Conservation (phyloP, 2,329 filamentous ascomycete species). For the Fusarium falciforme region DNA sequence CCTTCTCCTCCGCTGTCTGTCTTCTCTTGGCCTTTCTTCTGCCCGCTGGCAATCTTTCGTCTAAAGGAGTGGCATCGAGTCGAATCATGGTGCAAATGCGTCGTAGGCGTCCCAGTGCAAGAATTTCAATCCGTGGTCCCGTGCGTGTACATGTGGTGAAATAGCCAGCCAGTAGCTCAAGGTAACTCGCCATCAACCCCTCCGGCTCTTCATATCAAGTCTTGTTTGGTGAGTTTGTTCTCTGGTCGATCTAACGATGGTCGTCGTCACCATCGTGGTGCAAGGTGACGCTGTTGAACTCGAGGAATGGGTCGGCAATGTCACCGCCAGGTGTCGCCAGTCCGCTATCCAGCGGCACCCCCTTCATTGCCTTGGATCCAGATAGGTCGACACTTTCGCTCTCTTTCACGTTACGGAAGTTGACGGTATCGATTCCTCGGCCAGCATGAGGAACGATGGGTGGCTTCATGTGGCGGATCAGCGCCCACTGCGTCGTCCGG, state of each 20-base stretch:
- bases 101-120: slow-evolving; percentile 36
- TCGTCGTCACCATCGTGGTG: slow-evolving; percentile 94
- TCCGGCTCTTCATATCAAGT: slow-evolving; percentile 4
- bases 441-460: slow-evolving; percentile 95
- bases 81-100: slow-evolving; percentile 39
- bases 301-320: slow-evolving; percentile 90
- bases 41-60: slow-evolving; percentile 17
- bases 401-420: slow-evolving; percentile 98
- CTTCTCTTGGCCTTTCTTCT: neutral
- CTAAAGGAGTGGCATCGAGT: slow-evolving; percentile 41
- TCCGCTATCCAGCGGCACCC: slow-evolving; percentile 87
- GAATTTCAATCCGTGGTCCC: slow-evolving; percentile 39
- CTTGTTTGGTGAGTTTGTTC: neutral
- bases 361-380: slow-evolving; percentile 69
- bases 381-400: slow-evolving; percentile 92
- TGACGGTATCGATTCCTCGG: slow-evolving; percentile 90
- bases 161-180: slow-evolving; percentile 25
- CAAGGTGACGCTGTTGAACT: slow-evolving; percentile 97
- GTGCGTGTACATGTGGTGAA: slow-evolving; percentile 38
- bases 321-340: slow-evolving; percentile 87
- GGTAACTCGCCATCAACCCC: slow-evolving; percentile 13
- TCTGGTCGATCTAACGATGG: slow-evolving; percentile 39
- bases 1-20: neutral
- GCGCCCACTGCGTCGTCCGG: slow-evolving; percentile 93
- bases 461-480: slow-evolving; percentile 97